Evolutionary conservation across 495 filamentous ascomycete genomes (phyloP), one percentile per base, ranked within the genome.

Genomic region (Xylaria acuta): DNA sequence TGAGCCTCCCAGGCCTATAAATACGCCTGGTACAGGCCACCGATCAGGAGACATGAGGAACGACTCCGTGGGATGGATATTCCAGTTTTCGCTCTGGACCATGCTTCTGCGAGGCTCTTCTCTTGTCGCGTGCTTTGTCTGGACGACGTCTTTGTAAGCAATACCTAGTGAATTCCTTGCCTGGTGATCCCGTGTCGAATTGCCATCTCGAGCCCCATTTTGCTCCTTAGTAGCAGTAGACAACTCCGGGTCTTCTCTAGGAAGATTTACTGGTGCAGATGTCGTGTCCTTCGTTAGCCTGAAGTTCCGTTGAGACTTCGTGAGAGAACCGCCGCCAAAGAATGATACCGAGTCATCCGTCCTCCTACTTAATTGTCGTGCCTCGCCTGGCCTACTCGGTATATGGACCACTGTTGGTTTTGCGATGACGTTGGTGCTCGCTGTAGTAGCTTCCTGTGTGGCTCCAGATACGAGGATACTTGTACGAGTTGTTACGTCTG

Each of bases 371-470:
- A 76, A 20, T 18, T 70, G 77, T n/a, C 76, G 74, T 16, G 27
- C 62, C 62, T 79, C 77, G 27, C 74, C 76, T 56, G 73, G 74
- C 56, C 76, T 72, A n/a, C 77, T 76, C 22, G 76, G 74, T 75
- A 79, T 79, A 56, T 78, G 77, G 60, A 79, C 75, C 73, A 79
- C 75, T 12, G 77, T 79, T 32, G 77, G 77, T 47, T 62, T 75
- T 60, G 73, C 76, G 40, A 79, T 71, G 32, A 75, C 45, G n/a
- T 76, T 79, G 22, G 69, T 66, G 49, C 76, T 77, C 43, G 77
- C 74, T 8, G 70, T 76, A n/a, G 74, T 74, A 22, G 77, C 76
- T 56, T 76, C 77, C 45, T 76, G 74, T 7, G 54, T 72, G 59
- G 75, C 41, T 38, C 76, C 77, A 20, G 77, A 78, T 18, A 72